Percentiles rank a stretch among this genome's conserved stretches.
Evolutionary conservation across 2,329 filamentous ascomycete species (phyloP).

Genomic region (Aspergillus neoniger): DNA sequence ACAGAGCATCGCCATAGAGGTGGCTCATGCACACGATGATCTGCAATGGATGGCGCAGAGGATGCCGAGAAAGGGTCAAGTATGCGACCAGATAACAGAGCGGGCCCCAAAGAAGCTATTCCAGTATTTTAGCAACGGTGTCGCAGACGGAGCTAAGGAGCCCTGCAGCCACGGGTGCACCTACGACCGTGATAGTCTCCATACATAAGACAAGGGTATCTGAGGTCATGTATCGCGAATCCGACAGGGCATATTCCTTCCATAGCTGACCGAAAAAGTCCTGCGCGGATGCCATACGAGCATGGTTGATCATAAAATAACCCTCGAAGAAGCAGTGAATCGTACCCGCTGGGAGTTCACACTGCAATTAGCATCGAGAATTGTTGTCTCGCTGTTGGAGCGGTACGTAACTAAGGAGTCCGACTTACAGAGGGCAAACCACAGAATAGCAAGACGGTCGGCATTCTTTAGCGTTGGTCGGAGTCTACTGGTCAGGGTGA

Average conservation of each 20-base stretch:
- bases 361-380: slow-evolving; percentile 1
- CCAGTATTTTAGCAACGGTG: slow-evolving; percentile 1
- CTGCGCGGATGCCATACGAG: slow-evolving; percentile 65
- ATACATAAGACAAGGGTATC: slow-evolving; percentile 86
- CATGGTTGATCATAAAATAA: slow-evolving; percentile 75
- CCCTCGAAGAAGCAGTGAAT: slow-evolving; percentile 83
- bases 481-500: slow-evolving; percentile 54
- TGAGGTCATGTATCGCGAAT: slow-evolving; percentile 81
- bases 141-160: background rate
- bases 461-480: slow-evolving; percentile 55
- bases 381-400: background rate
- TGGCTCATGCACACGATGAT: slow-evolving; percentile 64
- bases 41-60: slow-evolving; percentile 61
- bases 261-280: slow-evolving; percentile 80
- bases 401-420: background rate
- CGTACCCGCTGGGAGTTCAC: slow-evolving; percentile 40
- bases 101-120: slow-evolving; percentile 61
- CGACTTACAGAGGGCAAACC: slow-evolving; percentile 71
- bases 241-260: slow-evolving; percentile 88
- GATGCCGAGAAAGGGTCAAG: slow-evolving; percentile 56
- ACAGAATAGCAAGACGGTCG: slow-evolving; percentile 66
- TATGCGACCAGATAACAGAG: slow-evolving; percentile 60
- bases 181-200: slow-evolving; percentile 76
- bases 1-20: slow-evolving; percentile 64
- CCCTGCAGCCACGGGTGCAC: slow-evolving; percentile 29